Conservation (phyloP, 2,329 filamentous ascomycete genomes). For the Aspergillus fijiensis region DNA sequence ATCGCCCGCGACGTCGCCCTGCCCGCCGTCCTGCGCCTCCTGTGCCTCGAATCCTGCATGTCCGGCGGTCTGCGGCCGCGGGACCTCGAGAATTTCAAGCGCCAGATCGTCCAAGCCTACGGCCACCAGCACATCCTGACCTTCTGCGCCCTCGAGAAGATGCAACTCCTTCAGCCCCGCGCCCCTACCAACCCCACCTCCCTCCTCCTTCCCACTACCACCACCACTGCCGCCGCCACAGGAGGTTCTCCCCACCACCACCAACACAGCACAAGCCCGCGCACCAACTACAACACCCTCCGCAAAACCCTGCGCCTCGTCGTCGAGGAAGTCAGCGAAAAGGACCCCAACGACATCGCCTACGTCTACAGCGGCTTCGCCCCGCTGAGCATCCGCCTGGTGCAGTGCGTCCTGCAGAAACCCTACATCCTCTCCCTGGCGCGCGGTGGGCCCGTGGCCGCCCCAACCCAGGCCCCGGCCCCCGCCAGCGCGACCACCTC, state of each 20-base stretch:
- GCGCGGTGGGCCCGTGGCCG: constrained; percentile 59
- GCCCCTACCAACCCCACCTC: constrained; percentile 76
- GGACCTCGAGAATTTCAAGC: constrained; percentile 86
- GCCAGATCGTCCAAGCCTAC: constrained; percentile 85
- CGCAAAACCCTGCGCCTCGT: constrained; percentile 85
- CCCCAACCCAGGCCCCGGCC: constrained; percentile 42
- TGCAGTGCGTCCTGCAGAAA: constrained; percentile 93
- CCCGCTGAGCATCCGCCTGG: constrained; percentile 82
- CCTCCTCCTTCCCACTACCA: constrained; percentile 50
- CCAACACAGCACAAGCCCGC: constrained; percentile 60
- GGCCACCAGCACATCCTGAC: constrained; percentile 94
- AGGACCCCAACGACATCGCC: constrained; percentile 90
- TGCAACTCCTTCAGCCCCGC: constrained; percentile 78
- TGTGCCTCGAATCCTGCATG: constrained; percentile 89
- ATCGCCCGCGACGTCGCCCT: constrained; percentile 83
- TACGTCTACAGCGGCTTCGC: constrained; percentile 98
- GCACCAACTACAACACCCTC: constrained; percentile 86
- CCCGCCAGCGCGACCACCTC: constrained; percentile 52
- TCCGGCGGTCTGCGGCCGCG: constrained; percentile 83
- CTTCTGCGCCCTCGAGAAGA: constrained; percentile 80
- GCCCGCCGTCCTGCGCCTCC: constrained; percentile 74
- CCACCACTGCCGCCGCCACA: background rate
- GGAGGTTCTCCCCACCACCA: constrained; percentile 49
- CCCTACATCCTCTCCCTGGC: constrained; percentile 72
- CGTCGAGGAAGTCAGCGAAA: constrained; percentile 94